Evolutionary conservation across 176 grass and related monocot species (phyloP).

Genomic region (Chrysopogon serrulatus): DNA sequence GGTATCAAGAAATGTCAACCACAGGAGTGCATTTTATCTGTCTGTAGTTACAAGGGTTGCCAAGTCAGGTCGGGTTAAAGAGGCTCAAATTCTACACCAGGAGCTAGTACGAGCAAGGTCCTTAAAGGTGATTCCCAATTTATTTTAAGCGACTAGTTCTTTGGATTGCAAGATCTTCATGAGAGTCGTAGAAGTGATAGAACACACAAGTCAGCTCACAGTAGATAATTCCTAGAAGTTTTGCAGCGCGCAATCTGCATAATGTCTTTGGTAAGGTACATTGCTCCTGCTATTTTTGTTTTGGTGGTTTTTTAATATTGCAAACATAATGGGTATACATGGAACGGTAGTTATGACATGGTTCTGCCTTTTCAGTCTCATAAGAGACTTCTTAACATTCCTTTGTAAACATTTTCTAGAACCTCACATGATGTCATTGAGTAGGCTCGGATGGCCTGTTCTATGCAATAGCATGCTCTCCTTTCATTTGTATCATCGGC

Average conservation of each 20-base stretch:
- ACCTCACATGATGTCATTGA: background rate
- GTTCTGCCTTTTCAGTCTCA: background rate
- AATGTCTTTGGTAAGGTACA: background rate
- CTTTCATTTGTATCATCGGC: background rate
- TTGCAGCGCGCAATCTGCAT: background rate
- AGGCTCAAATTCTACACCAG: constrained; percentile 40
- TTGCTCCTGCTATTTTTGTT: constrained; percentile 1
- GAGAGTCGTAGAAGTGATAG: background rate
- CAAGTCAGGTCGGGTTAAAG: constrained; percentile 44
- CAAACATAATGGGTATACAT: background rate
- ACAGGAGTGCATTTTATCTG: constrained; percentile 35
- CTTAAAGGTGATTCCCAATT: constrained; percentile 36
- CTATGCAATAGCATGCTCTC: background rate
- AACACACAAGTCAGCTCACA: constrained; percentile 6
- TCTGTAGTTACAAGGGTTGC: constrained; percentile 54
- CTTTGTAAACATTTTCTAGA: constrained; percentile 13
- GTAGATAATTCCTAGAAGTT: constrained; percentile 14
- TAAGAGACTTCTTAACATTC: background rate
- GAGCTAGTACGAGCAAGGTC: constrained; percentile 44
- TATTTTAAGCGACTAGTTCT: constrained; percentile 16
- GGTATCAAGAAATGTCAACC: constrained; percentile 40
- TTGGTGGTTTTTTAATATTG: background rate
- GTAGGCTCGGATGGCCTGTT: background rate
- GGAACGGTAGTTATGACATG: background rate
- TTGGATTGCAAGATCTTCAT: background rate